Base-by-base conservation (phyloP, 2,329 filamentous ascomycete genomes). In the Monilinia laxa region DNA sequence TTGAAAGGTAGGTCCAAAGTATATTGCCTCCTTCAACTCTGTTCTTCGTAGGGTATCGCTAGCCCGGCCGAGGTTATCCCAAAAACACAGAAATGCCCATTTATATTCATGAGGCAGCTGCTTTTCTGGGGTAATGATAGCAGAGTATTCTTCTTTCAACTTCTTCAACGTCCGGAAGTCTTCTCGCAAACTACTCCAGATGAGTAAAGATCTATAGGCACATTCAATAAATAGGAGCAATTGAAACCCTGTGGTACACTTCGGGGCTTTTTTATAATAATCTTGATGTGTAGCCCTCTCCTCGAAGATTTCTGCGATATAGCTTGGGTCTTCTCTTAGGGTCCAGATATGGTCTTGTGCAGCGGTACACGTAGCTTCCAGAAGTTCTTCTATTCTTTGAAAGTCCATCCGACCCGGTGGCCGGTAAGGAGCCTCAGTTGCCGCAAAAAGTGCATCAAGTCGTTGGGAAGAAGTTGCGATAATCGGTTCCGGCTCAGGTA, bases 301-400 rank as follows among this genome's bases (percentile, higher is more conserved):
- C 6, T 18, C n/a, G 16, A 58, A 11, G 6, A 28, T 23, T 11
- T 25, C 23, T 7, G 38, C 55, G 4, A 45, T 45, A n/a, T 58
- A 45, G 11, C 38, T 45, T 4, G 55, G 55, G 42, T 58, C 55
- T 58, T 45, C 55, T 42, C 55, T 57, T 4, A 57, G 14, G 4
- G 55, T 42, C 55, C 55, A 58, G 20, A 58, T 25, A 23, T 58
- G 38, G 5, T 58, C 55, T 20, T 58, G 23, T 25, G 55, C 55
- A 18, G 55, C 55, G 16, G 38, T 38, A 3, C 18, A 16, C 25
- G 23, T n/a, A 4, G 38, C 40, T 28, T 58, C 40, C 6, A 58
- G 38, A 18, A 58, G 38, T 10, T 23, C 38, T 45, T 58, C 55
- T 1, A 58, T 58, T 28, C n/a, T 58, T 20, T 58, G n/a, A 11